Evolutionary conservation across 306 rosid genomes (phyloP).

Genomic region (Inga oerstediana): DNA sequence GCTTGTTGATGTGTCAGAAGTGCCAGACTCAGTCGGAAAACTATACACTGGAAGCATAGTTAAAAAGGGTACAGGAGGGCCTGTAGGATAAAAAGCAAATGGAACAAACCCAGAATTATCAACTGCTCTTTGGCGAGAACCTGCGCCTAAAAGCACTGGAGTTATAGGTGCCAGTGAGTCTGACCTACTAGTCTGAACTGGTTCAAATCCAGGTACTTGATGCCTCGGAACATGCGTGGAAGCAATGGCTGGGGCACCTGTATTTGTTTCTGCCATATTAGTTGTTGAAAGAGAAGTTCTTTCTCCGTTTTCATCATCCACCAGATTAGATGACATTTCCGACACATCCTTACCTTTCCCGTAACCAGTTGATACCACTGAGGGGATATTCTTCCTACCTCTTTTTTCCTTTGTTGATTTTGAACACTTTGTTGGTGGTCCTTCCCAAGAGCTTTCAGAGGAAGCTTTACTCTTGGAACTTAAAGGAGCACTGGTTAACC

Average conservation of each 20-base stretch:
- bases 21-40: slow-evolving; percentile 59
- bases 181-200: slow-evolving; percentile 63
- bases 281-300: slow-evolving; percentile 46
- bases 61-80: slow-evolving; percentile 83
- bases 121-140: slow-evolving; percentile 60
- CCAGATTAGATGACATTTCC: slow-evolving; percentile 54
- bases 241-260: slow-evolving; percentile 40
- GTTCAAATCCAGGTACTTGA: slow-evolving; percentile 58
- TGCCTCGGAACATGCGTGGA: slow-evolving; percentile 54
- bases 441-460: slow-evolving; percentile 83
- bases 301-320: slow-evolving; percentile 59
- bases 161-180: slow-evolving; percentile 52
- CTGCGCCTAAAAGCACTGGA: slow-evolving; percentile 57
- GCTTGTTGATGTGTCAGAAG: slow-evolving; percentile 54
- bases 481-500: slow-evolving; percentile 43
- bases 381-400: slow-evolving; percentile 49
- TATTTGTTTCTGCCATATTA: slow-evolving; percentile 53
- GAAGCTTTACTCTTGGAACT: slow-evolving; percentile 59
- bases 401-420: slow-evolving; percentile 66
- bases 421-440: slow-evolving; percentile 56
- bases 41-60: slow-evolving; percentile 71
- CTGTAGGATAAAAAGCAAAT: slow-evolving; percentile 70
- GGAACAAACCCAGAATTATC: slow-evolving; percentile 63
- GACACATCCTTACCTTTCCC: slow-evolving; percentile 64
- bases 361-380: slow-evolving; percentile 42